Conservation (phyloP, 2,329 filamentous ascomycete genomes). For the Sordariomycetes sp. region DNA sequence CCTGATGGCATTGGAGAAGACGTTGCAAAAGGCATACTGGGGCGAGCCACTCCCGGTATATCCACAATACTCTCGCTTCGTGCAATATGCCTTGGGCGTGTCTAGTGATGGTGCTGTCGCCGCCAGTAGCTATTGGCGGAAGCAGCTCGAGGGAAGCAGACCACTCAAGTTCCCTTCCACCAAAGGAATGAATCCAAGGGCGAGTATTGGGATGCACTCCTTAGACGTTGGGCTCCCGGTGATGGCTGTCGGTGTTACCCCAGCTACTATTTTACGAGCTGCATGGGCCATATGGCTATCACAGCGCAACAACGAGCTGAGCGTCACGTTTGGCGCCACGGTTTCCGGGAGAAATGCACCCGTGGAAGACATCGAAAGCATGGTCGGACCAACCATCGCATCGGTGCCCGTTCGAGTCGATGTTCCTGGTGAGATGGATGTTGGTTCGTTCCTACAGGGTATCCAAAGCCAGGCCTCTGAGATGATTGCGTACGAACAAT, state of each 20-base stretch:
- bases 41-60: conserved; percentile 9
- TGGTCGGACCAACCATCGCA: conserved; percentile 40
- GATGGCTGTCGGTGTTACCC: neutral
- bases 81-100: no score
- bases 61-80: neutral
- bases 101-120: no score
- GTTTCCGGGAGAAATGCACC: conserved; percentile 41
- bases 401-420: conserved; percentile 10
- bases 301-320: conserved; percentile 20
- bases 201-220: neutral
- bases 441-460: conserved; percentile 5
- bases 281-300: conserved; percentile 2
- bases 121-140: conserved; percentile 1
- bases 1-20: conserved; percentile 1
- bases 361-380: conserved; percentile 33
- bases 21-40: conserved; percentile 1
- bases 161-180: conserved; percentile 1
- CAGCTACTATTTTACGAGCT: conserved; percentile 8
- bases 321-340: conserved; percentile 38
- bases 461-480: conserved; percentile 6
- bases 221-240: neutral
- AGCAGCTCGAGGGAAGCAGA: conserved; percentile 1
- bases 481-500: conserved; percentile 9
- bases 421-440: conserved; percentile 3
- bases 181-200: no score